Evolutionary conservation across 2,329 filamentous ascomycete genomes (phyloP).

Genomic region (Claviceps sp.): DNA sequence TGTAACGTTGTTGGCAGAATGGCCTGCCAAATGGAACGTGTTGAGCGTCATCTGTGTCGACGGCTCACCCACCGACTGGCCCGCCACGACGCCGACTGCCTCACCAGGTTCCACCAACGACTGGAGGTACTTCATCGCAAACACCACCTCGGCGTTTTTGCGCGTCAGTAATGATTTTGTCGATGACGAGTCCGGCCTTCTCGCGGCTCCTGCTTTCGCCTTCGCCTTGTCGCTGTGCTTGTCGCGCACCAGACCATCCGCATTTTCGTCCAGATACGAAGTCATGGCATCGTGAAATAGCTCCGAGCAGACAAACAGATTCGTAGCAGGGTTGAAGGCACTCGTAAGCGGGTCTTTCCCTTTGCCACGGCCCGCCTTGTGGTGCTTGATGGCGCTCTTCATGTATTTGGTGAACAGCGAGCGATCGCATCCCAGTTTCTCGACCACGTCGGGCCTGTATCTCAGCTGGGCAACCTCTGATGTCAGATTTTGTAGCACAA

Average conservation of each 20-base stretch:
- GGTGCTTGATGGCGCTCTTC: conserved; percentile 68
- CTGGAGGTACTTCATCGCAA: conserved; percentile 85
- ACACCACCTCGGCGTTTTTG: conserved; percentile 69
- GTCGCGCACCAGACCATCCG: conserved; percentile 40
- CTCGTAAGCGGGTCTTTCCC: conserved; percentile 64
- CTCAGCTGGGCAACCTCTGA: conserved; percentile 69
- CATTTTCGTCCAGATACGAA: conserved; percentile 69
- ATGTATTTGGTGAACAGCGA: conserved; percentile 59
- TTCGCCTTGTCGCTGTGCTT: conserved; percentile 24
- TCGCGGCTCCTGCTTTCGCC: neutral
- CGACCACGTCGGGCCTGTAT: conserved; percentile 39
- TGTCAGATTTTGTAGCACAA: conserved; percentile 72
- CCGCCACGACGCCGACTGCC: conserved; percentile 91
- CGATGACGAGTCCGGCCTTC: neutral
- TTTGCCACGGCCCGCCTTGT: conserved; percentile 40
- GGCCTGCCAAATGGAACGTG: conserved; percentile 98
- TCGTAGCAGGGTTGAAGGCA: conserved; percentile 60
- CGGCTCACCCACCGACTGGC: conserved; percentile 91
- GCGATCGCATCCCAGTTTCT: conserved; percentile 35
- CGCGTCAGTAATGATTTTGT: conserved; percentile 36
- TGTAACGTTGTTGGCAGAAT: conserved; percentile 97
- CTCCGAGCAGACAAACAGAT: conserved; percentile 80
- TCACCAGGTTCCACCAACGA: conserved; percentile 91
- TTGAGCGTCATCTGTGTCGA: conserved; percentile 99
- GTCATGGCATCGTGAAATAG: conserved; percentile 61